Evolutionary conservation across 2,329 filamentous ascomycete genomes (phyloP).

Genomic region (Cladosporium sp.): DNA sequence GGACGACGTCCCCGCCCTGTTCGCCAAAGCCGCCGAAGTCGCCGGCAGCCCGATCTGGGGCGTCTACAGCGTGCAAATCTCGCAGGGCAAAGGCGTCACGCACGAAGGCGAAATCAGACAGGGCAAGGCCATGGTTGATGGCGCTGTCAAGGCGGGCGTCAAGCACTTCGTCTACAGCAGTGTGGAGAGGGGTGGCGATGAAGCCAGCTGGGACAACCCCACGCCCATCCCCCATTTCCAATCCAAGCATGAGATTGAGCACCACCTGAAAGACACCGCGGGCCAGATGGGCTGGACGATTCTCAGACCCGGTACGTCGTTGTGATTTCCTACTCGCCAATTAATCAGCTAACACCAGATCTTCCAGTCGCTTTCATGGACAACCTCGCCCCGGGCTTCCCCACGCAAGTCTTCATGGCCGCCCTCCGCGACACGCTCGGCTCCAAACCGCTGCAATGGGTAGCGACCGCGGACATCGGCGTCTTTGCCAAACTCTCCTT

Average conservation of each 20-base stretch:
- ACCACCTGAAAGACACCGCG: conserved; percentile 49
- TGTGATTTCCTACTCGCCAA: not conserved
- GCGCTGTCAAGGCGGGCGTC: conserved; percentile 50
- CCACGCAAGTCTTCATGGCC: conserved; percentile 48
- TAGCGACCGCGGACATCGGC: conserved; percentile 48
- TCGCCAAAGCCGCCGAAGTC: conserved; percentile 40
- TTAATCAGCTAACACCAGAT: too few relatives aligned
- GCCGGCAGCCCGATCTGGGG: conserved; percentile 36
- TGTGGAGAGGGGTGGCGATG: conserved; percentile 58
- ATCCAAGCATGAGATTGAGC: conserved; percentile 57
- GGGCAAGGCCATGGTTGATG: conserved; percentile 56
- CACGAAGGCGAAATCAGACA: conserved; percentile 49
- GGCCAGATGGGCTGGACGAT: conserved; percentile 57
- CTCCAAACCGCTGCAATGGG: conserved; percentile 33
- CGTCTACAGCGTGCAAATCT: conserved; percentile 58
- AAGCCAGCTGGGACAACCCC: conserved; percentile 48
- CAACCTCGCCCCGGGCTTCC: conserved; percentile 48
- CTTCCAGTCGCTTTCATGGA: conserved; percentile 58
- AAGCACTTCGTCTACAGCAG: conserved; percentile 60
- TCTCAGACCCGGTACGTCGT: conserved; percentile 39
- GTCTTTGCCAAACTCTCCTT: conserved; percentile 48
- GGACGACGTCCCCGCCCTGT: conserved; percentile 46
- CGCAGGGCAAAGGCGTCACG: conserved; percentile 39
- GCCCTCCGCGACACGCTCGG: conserved; percentile 37
- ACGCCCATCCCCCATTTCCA: conserved; percentile 56